Base-by-base conservation (phyloP, 2,329 filamentous ascomycete species). In the Epichloe scottii region DNA sequence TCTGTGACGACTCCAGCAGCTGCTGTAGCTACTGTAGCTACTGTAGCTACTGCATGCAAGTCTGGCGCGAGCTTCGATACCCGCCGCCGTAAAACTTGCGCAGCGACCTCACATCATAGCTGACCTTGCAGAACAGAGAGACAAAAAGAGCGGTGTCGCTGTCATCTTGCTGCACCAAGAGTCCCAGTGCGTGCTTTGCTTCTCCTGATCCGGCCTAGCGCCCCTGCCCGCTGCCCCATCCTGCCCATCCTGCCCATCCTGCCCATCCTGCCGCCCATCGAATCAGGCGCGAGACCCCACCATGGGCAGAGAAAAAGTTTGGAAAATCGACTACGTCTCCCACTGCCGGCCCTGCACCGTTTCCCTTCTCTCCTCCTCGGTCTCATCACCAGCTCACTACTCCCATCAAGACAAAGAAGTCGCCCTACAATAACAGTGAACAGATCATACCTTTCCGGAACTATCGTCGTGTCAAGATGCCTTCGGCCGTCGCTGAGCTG, bases 401-500 rank as follows among this genome's bases (percentile, higher is more conserved):
- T 60, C 57, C 60, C 59, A 63, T 53, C 54, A 63, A 81, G 79
- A 82, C 79, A 81, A 82, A 78, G 77, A 82, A 82, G 79, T 82
- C 79, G 76, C 72, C 58, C 61, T 62, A 57, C 54, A 60, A 54
- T 48, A 57, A 52, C 60, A 59, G 46, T 58, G 55, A 62, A 57
- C 58, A 67, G 62, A 62, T 66, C 60, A 65, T 58, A 59, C 57
- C 64, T 58, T 59, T 64, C 56, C 59, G 64, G 75, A 78, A 81
- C 82, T 84, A 53, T 83, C 76, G 82, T 86, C 84, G 82, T 85
- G 75, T 76, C 63, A 72, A 59, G 68, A 84, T 82, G 79, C 81
- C 80, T 79, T 81, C 76, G 82, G 82, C 84, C 77, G 75, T 85
- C 84, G 84, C 82, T 87, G 84, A 85, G 85, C 87, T 91, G 85